Percentiles rank a stretch among this genome's conserved stretches.
phyloP scores from a whole-genome alignment of 805 yeast species.

The Kuraishia borneana region DNA sequence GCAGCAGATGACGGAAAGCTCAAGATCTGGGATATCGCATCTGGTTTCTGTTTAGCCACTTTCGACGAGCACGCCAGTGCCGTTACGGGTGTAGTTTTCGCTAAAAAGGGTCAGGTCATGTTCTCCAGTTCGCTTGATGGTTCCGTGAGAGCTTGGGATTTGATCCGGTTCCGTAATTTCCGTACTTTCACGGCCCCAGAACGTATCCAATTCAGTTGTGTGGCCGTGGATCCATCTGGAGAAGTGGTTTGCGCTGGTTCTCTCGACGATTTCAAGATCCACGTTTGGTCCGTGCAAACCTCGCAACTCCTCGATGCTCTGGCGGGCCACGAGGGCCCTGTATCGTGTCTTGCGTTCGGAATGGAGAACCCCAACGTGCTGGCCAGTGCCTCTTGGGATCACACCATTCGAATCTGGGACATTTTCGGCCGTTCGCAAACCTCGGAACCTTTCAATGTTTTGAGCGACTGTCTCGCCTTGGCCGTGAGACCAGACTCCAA shows the following conservation, averaged over 20 bases:
- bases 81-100: slow-evolving; percentile 80
- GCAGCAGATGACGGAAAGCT: slow-evolving; percentile 96
- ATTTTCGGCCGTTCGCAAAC: slow-evolving; percentile 78
- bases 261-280: slow-evolving; percentile 77
- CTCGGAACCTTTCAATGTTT: slow-evolving; percentile 83
- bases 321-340: slow-evolving; percentile 93
- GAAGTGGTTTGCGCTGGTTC: slow-evolving; percentile 96
- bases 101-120: slow-evolving; percentile 81
- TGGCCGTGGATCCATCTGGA: slow-evolving; percentile 96
- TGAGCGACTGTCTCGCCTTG: slow-evolving; percentile 72
- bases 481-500: slow-evolving; percentile 91
- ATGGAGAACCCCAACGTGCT: slow-evolving; percentile 42
- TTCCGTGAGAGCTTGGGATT: slow-evolving; percentile 95
- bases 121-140: slow-evolving; percentile 93
- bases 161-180: slow-evolving; percentile 85
- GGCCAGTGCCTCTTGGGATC: slow-evolving; percentile 96
- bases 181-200: slow-evolving; percentile 89
- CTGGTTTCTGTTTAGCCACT: slow-evolving; percentile 89
- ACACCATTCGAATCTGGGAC: slow-evolving; percentile 87
- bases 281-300: slow-evolving; percentile 96
- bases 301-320: slow-evolving; percentile 81
- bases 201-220: slow-evolving; percentile 73
- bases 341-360: slow-evolving; percentile 81
- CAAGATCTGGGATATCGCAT: slow-evolving; percentile 88
- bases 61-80: slow-evolving; percentile 86